Base-by-base conservation (phyloP, 768 basidiomycete genomes). In the Suillus weaverae region DNA sequence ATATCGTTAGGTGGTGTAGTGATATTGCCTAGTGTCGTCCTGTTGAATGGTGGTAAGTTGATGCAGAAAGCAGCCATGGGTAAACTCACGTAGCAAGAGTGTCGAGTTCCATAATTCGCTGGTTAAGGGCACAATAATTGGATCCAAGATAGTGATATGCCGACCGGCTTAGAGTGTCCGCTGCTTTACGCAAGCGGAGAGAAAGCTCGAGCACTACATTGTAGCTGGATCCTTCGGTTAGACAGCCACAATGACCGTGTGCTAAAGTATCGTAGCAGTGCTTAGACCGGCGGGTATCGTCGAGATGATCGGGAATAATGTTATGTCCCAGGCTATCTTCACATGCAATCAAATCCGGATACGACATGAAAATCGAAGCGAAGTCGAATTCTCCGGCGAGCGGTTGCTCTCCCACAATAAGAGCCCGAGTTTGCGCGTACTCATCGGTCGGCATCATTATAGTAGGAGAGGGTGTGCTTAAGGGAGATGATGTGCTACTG, bases 201-300 rank as follows among this genome's bases (percentile, higher is more conserved):
- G 87, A 89, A n/a, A 90, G 77, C 68, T 90, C 88, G 13, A 89
- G 80, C 26, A 88, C 78, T n/a, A 81, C 82, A 62, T 77, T 84
- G 70, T 90, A 89, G 68, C 77, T 83, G 22, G 78, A 69, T 10
- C 80, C 69, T 65, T 89, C 88, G 61, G 81, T 78, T 33, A 89
- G 77, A 70, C 88, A 90, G 5, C 82, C 84, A 66, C 88, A 89
- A 60, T 86, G 83, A 18, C 77, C 77, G 16, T 67, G 80, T 39
- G 67, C 46, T 61, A 61, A 48, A 7, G 61, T 67, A 5, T 66
- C 61, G 7, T 65, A 59, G 39, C 64, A 66, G 36, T 68, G 68
- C 60, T 69, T 72, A 50, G 67, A 59, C 39, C 64, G 35, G 53
- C n/a, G 39, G 32, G 67, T 32, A 7, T 69, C 61, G 46, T 64